Base-by-base conservation (phyloP, 352 stramenopile genomes). In the Pythium scleroteichum region DNA sequence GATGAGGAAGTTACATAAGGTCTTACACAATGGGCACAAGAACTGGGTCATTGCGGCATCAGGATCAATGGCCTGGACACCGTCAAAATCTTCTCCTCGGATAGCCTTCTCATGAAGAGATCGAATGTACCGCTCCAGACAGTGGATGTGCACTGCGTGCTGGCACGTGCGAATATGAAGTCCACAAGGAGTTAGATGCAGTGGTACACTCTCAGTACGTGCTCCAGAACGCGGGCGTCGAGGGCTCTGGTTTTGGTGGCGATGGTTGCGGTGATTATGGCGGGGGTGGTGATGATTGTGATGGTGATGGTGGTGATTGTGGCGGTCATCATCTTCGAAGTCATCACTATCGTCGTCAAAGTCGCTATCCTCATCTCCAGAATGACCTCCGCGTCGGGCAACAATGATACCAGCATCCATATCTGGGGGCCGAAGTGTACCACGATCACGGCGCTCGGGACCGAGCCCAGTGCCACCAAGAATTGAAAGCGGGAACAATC, bases 21-120 rank as follows among this genome's bases (percentile, higher is more conserved):
- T 95, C 72, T 98, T 98, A 69, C 92, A 98, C 48, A 98, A 56
- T 9, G 92, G 92, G 55, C 92, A 98, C 45, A 97, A 61, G 24
- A 97, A 97, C 64, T 98, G 87, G 6, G 82, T 95, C 87, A 95
- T 95, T 10, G 82, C 77, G 39, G 87, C 92, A 60, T 95, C 87
- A 9, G 82, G 82, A 64, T 95, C 87, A 39, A 95, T 94, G 4
- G 87, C 87, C 66, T 95, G 87, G 55, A 92, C 83, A 10, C 87
- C 87, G 60, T 95, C 87, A 66, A 94, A 95, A 41, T 95, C 87
- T 64, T 95, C 87, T 27, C 87, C 87, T 41, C 85, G 87, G 59
- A 92, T 92, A 3, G 87, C 87, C 52, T 95, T 95, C 41, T 95
- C 80, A 59, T 95, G 85, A 27, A 95, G 64, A 6, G 85, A 94